Percentiles rank a stretch among this genome's conserved stretches.
Conservation (phyloP, 352 stramenopile species). For the Phytophthora tubulina region DNA sequence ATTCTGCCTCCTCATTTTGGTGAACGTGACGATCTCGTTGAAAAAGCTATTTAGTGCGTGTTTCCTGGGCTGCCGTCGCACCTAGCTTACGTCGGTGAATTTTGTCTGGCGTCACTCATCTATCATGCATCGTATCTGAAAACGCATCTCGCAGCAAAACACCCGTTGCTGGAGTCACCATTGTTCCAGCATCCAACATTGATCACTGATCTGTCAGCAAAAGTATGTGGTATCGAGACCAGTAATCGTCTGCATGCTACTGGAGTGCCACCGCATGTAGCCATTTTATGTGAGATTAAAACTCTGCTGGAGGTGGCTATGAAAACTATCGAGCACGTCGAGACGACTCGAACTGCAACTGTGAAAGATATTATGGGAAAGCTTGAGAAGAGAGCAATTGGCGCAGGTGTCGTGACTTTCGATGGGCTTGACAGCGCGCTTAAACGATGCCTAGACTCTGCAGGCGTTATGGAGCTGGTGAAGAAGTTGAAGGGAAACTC, state of each 20-base stretch:
- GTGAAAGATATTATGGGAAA: conserved; percentile 15
- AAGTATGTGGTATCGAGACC: conserved; percentile 5
- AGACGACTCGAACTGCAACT: not conserved
- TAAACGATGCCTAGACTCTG: not conserved
- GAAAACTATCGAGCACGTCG: conserved; percentile 16
- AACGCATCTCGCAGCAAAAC: not conserved
- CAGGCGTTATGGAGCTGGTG: conserved; percentile 1
- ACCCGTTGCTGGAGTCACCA: conserved; percentile 11
- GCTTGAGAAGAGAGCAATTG: conserved; percentile 23
- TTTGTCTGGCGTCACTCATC: conserved; percentile 22
- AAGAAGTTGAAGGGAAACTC: not conserved
- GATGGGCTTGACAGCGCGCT: conserved; percentile 7
- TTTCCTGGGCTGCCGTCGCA: conserved; percentile 11
- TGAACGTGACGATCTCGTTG: conserved; percentile 1
- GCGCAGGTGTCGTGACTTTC: conserved; percentile 18
- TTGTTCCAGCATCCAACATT: conserved; percentile 19
- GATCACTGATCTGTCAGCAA: not conserved
- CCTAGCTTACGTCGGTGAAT: conserved; percentile 8
- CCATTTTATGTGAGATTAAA: conserved; percentile 27
- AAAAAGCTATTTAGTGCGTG: conserved; percentile 7
- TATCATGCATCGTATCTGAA: conserved; percentile 15
- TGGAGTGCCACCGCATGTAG: conserved; percentile 20
- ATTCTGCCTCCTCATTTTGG: conserved; percentile 31
- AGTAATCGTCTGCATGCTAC: conserved; percentile 8
- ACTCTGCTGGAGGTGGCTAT: not conserved